Evolutionary conservation across 805 yeast species (phyloP), one percentile per base, ranked within the genome.

Genomic region (Metschnikowia lachancei): DNA sequence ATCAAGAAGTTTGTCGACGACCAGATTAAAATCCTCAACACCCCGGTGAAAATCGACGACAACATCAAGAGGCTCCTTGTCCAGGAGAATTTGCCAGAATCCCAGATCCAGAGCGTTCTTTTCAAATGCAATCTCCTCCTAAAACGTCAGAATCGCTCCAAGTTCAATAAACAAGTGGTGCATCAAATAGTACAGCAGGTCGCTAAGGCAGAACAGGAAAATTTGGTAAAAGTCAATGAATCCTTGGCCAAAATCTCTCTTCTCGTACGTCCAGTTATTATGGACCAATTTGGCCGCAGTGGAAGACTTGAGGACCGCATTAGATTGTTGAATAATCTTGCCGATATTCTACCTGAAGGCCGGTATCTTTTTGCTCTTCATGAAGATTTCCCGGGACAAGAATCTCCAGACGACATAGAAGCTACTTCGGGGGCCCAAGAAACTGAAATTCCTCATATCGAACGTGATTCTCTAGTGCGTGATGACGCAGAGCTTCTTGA

Each of bases 111-210:
- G n/a, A 51, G 53, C 19, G 47, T 56, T 6, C 34, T 67, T n/a
- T 52, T 51, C 49, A 60, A 58, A 41, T 52, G 61, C 39, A 66
- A 63, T 43, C 45, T 50, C 16, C 49, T 45, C 36, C 50, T 64
- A 19, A 56, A 58, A 38, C 48, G 71, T 12, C 68, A 65, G 50
- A 62, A 64, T 43, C 48, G 61, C 18, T 56, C 51, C 40, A 43
- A 55, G 34, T 69, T 63, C 56, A 49, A 56, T 22, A 46, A 57
- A 28, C 71, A 70, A 47, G 60, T 65, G n/a, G 56, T 62, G 4
- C 61, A 63, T 46, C 74, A 68, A 43, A 63, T 71, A 1, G 64
- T 63, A 17, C 71, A 63, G 48, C 75, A 71, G 48, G 54, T 70
- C 13, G 32, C 64, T 9, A 65, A 67, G 51, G 46, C 59, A 36